These are phyloP conservation scores for Forsythia viridissima DNA, from an alignment of 257 asterid species.

Conservation along the genomic window DNA sequence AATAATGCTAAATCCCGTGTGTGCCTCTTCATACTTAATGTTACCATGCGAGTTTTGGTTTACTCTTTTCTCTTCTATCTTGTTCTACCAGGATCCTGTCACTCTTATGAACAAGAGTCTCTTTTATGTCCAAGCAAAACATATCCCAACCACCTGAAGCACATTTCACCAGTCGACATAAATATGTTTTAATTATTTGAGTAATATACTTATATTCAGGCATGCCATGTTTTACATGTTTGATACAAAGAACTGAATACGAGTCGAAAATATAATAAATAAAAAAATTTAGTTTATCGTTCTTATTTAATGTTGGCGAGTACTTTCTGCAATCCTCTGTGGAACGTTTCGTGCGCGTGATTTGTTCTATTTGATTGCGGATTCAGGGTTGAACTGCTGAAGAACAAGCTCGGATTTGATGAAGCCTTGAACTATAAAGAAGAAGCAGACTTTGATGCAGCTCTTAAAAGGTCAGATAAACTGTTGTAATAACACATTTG, in stretches of 20 bases:
- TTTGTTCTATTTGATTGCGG: not conserved
- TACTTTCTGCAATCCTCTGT: not conserved
- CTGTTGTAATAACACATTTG: not conserved
- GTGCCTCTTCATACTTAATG: too few relatives aligned
- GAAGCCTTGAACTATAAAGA: conserved; percentile 81
- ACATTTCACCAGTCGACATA: not conserved
- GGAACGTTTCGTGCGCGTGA: not conserved
- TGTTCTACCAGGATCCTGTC: too few relatives aligned
- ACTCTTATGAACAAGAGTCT: too few relatives aligned
- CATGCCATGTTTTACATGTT: conserved; percentile 87
- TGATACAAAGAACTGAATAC: not conserved
- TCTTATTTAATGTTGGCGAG: not conserved
- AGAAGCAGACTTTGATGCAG: conserved; percentile 65
- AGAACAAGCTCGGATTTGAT: conserved; percentile 71
- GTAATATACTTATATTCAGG: conserved; percentile 40
- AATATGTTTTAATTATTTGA: conserved; percentile 3
- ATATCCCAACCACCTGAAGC: not conserved
- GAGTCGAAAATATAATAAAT: too few relatives aligned
- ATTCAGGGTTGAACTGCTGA: conserved; percentile 72
- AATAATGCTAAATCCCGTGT: too few relatives aligned
- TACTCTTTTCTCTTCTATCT: too few relatives aligned
- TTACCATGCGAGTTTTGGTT: too few relatives aligned
- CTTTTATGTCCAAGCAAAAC: not conserved
- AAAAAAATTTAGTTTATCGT: too few relatives aligned
- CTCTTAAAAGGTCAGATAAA: conserved; percentile 57